Base-by-base conservation (phyloP, 2,329 filamentous ascomycete genomes). In the Davidsoniella eucalypti region DNA sequence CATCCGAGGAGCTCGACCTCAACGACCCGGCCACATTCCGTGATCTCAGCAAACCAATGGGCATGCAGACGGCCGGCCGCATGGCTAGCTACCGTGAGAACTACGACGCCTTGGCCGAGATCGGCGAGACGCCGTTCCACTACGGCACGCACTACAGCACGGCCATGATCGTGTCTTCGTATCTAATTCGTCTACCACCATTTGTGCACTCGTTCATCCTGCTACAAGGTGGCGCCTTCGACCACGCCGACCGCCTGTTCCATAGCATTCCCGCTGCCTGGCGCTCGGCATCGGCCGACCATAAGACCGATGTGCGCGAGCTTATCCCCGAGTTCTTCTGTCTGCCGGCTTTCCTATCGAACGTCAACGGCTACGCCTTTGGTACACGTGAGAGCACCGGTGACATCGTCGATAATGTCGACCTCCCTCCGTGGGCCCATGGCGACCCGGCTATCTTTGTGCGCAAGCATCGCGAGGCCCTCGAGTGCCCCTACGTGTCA, bases 71-170 rank as follows among this genome's bases (percentile, higher is more conserved):
- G 1, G 67, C 73, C 0, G 73, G 77, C 50, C 76, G 90, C 55
- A 84, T 93, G 56, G 70, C 76, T 0, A 85, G 87, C 5, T 94
- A 92, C 59, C 75, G 78, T 47, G 84, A 93, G 58, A 78, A 87
- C 26, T 96, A 94, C 62, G 79, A 81, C 56, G 84, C 86, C 14
- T 82, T 98, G 61, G 82, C 82, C 1, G 92, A 96, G 61, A 94
- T 98, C 71, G 86, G 82, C 6, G 88, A 94, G 43, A 82, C 84
- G 0, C 84, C 92, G 0, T 98, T 95, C 62, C 92, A 98, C 61
- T 98, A 96, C 57, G 92, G 92, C 16, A 98, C 93, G 0, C 93
- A 98, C 62, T 98, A 98, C 63, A 96, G 92, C 1, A 96, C 92
- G 2, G 92, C 92, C 6, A 98, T 96, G 92, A 95, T 94, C 53